These are phyloP conservation scores for Lyophyllum semitale DNA, from an alignment of 768 basidiomycete genomes.

Conservation along the genomic window DNA sequence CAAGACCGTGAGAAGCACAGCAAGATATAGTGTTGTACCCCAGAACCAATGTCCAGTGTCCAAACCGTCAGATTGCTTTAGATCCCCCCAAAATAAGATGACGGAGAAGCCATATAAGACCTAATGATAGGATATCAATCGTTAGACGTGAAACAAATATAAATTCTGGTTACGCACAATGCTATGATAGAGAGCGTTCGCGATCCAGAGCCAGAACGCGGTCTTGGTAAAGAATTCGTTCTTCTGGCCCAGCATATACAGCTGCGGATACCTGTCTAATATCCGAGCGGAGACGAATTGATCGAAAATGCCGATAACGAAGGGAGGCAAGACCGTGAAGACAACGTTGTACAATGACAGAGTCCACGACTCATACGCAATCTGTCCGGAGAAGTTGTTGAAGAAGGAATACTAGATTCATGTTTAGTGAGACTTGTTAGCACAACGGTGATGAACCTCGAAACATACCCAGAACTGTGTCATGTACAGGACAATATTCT, in stretches of 20 bases:
- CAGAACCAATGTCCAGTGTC: conserved; percentile 98
- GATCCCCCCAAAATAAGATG: conserved; percentile 90
- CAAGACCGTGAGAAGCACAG: conserved; percentile 90
- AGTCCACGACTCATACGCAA: conserved; percentile 98
- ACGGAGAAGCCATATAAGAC: conserved; percentile 86
- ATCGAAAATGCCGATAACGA: conserved; percentile 98
- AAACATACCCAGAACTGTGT: conserved; percentile 93
- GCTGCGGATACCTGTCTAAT: conserved; percentile 94
- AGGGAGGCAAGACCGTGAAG: conserved; percentile 93
- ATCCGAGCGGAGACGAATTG: conserved; percentile 98
- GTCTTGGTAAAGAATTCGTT: conserved; percentile 93
- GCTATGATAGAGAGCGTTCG: conserved; percentile 88
- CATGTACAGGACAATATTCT: conserved; percentile 98
- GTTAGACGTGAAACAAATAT: conserved; percentile 5
- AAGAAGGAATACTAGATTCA: conserved; percentile 88
- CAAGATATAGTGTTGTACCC: conserved; percentile 95
- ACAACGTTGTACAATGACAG: conserved; percentile 95
- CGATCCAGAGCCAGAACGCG: conserved; percentile 91
- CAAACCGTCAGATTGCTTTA: conserved; percentile 76
- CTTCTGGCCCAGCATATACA: conserved; percentile 92
- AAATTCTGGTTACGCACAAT: conserved; percentile 50
- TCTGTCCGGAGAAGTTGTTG: conserved; percentile 99
- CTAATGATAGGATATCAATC: conserved; percentile 38
- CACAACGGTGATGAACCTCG: not conserved
- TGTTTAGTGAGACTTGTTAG: not conserved